Percentiles rank a stretch among this genome's conserved stretches.
These are phyloP conservation scores for Oxalis stricta DNA, from an alignment of 441 rosid genomes.

Conservation along the genomic window DNA sequence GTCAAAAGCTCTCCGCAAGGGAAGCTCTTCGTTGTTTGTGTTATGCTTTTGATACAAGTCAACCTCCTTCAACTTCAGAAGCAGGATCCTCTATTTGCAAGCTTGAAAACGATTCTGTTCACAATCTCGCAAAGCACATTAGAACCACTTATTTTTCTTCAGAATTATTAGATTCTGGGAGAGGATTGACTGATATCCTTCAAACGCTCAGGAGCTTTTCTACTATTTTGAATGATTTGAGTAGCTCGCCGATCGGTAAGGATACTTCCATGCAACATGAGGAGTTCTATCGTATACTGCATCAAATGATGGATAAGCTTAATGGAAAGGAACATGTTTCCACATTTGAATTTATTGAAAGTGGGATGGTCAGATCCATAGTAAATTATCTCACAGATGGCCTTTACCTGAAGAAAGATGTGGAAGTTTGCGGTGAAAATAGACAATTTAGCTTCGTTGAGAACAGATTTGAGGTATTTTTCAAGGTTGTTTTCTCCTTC, in stretches of 20 bases:
- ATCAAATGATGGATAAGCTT: slow-evolving; percentile 49
- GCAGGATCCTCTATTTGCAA: slow-evolving; percentile 46
- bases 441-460: slow-evolving; percentile 24
- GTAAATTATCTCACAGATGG: slow-evolving; percentile 62
- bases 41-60: slow-evolving; percentile 42
- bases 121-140: slow-evolving; percentile 56
- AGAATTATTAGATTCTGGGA: slow-evolving; percentile 42
- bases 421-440: slow-evolving; percentile 19
- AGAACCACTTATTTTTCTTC: slow-evolving; percentile 47
- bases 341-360: slow-evolving; percentile 84
- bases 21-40: slow-evolving; percentile 70
- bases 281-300: slow-evolving; percentile 33
- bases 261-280: slow-evolving; percentile 30
- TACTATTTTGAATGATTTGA: slow-evolving; percentile 40
- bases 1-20: slow-evolving; percentile 37
- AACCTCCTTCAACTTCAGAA: slow-evolving; percentile 28
- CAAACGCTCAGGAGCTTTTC: slow-evolving; percentile 62
- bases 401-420: slow-evolving; percentile 26
- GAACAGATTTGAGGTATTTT: slow-evolving; percentile 61
- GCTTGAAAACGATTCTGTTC: slow-evolving; percentile 55
- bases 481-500: slow-evolving; percentile 45
- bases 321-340: slow-evolving; percentile 78
- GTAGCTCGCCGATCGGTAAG: slow-evolving; percentile 17
- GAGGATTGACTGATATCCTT: slow-evolving; percentile 77
- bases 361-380: slow-evolving; percentile 74